Percentiles rank a stretch among this genome's conserved stretches.
Conservation (phyloP, 768 basidiomycete species). For the Myochromella boudieri region DNA sequence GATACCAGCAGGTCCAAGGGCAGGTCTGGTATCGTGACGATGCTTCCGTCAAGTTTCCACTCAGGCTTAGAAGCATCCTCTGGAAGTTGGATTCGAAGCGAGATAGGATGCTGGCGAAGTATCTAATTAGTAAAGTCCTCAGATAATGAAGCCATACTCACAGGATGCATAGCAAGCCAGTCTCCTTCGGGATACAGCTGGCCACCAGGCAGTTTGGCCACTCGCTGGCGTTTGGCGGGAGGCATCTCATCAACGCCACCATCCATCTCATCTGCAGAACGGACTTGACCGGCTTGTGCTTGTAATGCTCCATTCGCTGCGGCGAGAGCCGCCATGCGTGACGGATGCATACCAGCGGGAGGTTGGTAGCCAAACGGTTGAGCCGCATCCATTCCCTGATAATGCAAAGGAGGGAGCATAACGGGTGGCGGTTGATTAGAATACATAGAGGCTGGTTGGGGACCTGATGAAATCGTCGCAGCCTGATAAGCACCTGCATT, state of each 20-base stretch:
- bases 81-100: constrained; percentile 82
- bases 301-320: constrained; percentile 49
- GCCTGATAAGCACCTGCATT: constrained; percentile 63
- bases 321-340: constrained; percentile 61
- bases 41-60: constrained; percentile 86
- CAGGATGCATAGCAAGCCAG: constrained; percentile 90
- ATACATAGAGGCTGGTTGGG: constrained; percentile 82
- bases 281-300: constrained; percentile 68
- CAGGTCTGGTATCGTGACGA: constrained; percentile 77
- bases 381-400: constrained; percentile 73
- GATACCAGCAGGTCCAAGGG: constrained; percentile 85
- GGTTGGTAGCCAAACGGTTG: constrained; percentile 83
- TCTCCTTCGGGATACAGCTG: constrained; percentile 83
- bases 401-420: constrained; percentile 84
- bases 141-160: constrained; percentile 30
- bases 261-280: constrained; percentile 82
- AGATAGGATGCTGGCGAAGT: constrained; percentile 71
- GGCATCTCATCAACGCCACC: constrained; percentile 63
- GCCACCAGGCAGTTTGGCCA: constrained; percentile 84
- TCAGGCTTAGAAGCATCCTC: constrained; percentile 81
- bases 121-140: background rate
- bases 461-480: constrained; percentile 87
- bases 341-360: constrained; percentile 66
- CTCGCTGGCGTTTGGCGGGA: constrained; percentile 84
- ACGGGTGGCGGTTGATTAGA: constrained; percentile 60